Evolutionary conservation across 1,284 basidiomycete genomes (phyloP).

Genomic region (Abortiporus biennis): DNA sequence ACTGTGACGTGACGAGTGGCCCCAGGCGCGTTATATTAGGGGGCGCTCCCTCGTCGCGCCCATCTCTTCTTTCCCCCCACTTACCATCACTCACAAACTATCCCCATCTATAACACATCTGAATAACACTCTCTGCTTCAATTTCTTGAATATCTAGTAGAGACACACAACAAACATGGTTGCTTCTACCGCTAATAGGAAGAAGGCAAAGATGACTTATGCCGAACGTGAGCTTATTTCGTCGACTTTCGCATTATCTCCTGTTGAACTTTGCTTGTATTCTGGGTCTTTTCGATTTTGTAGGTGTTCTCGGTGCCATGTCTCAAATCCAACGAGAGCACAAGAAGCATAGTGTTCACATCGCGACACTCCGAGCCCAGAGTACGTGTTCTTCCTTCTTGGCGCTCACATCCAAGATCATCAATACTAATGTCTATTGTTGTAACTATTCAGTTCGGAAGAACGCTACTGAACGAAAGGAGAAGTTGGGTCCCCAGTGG

Average conservation of each 20-base stretch:
- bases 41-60: too few relatives aligned
- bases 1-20: too few relatives aligned
- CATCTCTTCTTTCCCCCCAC: too few relatives aligned
- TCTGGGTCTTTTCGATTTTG: background rate
- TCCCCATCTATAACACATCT: too few relatives aligned
- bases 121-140: too few relatives aligned
- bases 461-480: constrained; percentile 37
- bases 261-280: background rate
- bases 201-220: constrained; percentile 34
- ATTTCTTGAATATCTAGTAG: too few relatives aligned
- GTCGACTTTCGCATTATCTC: background rate
- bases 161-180: too few relatives aligned
- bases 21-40: too few relatives aligned
- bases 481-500: constrained; percentile 45
- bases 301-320: constrained; percentile 42
- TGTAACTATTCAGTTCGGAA: constrained; percentile 35
- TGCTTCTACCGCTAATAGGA: constrained; percentile 17
- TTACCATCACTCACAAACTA: too few relatives aligned
- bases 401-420: background rate
- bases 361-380: constrained; percentile 41
- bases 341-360: constrained; percentile 36
- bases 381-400: constrained; percentile 20
- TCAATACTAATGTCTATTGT: constrained; percentile 2
- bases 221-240: constrained; percentile 35
- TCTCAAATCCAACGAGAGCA: constrained; percentile 37